These are phyloP conservation scores for Xylariaceae sp. DNA, from an alignment of 2,329 filamentous ascomycete species.

Conservation along the genomic window DNA sequence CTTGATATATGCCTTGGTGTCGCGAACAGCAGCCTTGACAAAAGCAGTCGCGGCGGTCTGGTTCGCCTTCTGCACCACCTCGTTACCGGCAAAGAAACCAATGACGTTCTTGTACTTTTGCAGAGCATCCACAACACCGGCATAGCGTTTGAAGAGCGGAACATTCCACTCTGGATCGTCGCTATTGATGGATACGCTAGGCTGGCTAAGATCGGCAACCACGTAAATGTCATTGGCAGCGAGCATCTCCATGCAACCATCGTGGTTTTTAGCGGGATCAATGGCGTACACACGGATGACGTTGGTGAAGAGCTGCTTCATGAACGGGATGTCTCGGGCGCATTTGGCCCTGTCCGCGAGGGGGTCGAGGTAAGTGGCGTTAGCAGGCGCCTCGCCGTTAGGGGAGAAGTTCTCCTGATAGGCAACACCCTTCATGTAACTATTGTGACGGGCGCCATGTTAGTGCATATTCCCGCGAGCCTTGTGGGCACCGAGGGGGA, in stretches of 20 bases:
- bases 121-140: slow-evolving; percentile 73
- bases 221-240: slow-evolving; percentile 89
- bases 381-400: slow-evolving; percentile 41
- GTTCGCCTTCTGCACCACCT: slow-evolving; percentile 83
- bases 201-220: slow-evolving; percentile 83
- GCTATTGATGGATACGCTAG: slow-evolving; percentile 77
- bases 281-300: slow-evolving; percentile 93
- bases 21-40: slow-evolving; percentile 95
- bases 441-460: slow-evolving; percentile 11
- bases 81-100: slow-evolving; percentile 98
- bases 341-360: slow-evolving; percentile 67
- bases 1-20: slow-evolving; percentile 93
- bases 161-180: slow-evolving; percentile 73
- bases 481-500: background rate
- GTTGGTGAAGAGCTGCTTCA: slow-evolving; percentile 78
- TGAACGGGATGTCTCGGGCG: slow-evolving; percentile 77
- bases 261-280: slow-evolving; percentile 72
- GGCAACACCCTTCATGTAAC: slow-evolving; percentile 84
- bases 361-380: slow-evolving; percentile 68
- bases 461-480: slow-evolving; percentile 10
- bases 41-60: slow-evolving; percentile 89
- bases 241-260: slow-evolving; percentile 77
- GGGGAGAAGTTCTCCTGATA: slow-evolving; percentile 78
- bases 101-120: slow-evolving; percentile 83
- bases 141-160: slow-evolving; percentile 75